These are phyloP conservation scores for Malus hybrid DNA, from an alignment of 331 rosid species.

Conservation along the genomic window DNA sequence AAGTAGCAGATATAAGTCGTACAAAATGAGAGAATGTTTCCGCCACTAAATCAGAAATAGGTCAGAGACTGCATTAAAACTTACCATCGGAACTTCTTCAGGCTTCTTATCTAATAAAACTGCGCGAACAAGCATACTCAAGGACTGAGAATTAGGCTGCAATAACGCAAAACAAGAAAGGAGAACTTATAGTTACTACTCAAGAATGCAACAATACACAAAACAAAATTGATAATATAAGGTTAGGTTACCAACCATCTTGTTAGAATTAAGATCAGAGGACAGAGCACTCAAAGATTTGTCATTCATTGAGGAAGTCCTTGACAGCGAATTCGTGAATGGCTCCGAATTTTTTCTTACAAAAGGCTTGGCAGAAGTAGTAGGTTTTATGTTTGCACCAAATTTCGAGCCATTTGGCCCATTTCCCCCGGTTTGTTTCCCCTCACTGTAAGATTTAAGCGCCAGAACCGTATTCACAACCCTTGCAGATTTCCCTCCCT, in stretches of 20 bases:
- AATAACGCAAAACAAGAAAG: constrained; percentile 6
- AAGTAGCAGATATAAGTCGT: neutral
- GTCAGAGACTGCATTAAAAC: neutral
- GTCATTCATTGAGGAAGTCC: constrained; percentile 60
- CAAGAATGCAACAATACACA: constrained; percentile 12
- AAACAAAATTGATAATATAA: constrained; percentile 6
- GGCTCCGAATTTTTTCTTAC: constrained; percentile 84
- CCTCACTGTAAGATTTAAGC: constrained; percentile 70
- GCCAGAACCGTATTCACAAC: constrained; percentile 80
- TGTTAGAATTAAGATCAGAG: constrained; percentile 46
- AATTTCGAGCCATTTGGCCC: constrained; percentile 70
- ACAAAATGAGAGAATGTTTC: neutral
- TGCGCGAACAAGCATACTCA: constrained; percentile 66
- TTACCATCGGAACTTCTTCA: constrained; percentile 87
- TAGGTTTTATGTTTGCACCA: constrained; percentile 75
- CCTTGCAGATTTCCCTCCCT: constrained; percentile 94
- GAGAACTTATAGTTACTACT: constrained; percentile 3
- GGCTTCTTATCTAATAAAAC: constrained; percentile 74
- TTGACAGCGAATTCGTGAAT: constrained; percentile 69
- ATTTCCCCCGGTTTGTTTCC: constrained; percentile 69
- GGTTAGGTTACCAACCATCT: constrained; percentile 63
- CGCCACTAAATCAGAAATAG: neutral
- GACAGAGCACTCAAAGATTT: constrained; percentile 33
- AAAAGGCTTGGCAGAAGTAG: constrained; percentile 47
- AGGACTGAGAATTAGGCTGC: constrained; percentile 62